Evolutionary conservation across 768 basidiomycete genomes (phyloP), one percentile per base, ranked within the genome.

Genomic region (Epithele typhae): DNA sequence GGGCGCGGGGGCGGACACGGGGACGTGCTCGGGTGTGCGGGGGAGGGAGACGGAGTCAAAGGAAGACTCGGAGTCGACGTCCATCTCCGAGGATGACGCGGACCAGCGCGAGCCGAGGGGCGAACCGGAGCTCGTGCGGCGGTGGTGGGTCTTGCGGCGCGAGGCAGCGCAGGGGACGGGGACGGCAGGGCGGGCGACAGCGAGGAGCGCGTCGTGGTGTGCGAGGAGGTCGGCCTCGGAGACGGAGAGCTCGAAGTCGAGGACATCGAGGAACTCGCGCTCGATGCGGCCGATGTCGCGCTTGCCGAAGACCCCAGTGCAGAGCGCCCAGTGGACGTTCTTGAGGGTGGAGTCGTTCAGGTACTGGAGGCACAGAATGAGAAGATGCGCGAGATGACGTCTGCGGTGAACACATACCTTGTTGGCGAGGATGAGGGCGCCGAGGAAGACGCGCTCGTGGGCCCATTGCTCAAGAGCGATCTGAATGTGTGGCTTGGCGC

Each of bases 251-350:
- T 88, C 81, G 56, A 84, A 89, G 61, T 87, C 82, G 51, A 89
- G 75, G 32, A 89, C 86, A 52, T 84, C 83, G 39, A 88, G 76
- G 64, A 85, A 87, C 66, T 89, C 87, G 57, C 87, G 79, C 66
- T 89, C 86, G 59, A 88, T 87, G 55, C 86, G 78, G 37, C 84
- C 85, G 22, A 87, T 77, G 57, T 89, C 87, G 33, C 86, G 78
- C 63, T 86, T 87, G 54, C 86, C 84, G 61, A 89, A 89, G 22
- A 88, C 82, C 24, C 83, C 82, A 0, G 87, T 87, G 65, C 85
- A 87, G n/a, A 85, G 71, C 8, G 86, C 84, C 90, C 90, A 93
- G 64, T 93, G 90, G 40, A 87, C 75, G 67, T 93, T 93, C 75
- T 93, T 93, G 14, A 92, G 76, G 22, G 87, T 89, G 14, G 86